Percentiles rank a stretch among this genome's conserved stretches.
phyloP scores from a whole-genome alignment of 345 rosid genomes.

The Kandelia obovata region DNA sequence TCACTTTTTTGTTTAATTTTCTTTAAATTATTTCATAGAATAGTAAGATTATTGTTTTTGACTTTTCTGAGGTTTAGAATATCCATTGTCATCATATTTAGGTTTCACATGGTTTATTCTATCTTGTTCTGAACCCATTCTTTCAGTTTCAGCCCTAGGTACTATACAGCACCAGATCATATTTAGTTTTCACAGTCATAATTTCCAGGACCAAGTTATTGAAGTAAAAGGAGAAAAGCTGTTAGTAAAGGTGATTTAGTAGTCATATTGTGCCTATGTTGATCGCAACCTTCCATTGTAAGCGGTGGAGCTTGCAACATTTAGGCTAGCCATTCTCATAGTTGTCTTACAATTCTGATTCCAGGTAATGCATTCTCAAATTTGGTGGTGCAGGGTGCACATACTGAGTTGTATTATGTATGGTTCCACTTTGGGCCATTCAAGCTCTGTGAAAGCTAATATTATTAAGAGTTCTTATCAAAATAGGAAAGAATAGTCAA shows the following conservation, averaged over 20 bases:
- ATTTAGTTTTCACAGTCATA: too few relatives aligned
- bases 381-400: too few relatives aligned
- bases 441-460: not conserved
- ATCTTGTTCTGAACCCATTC: not conserved
- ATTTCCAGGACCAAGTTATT: too few relatives aligned
- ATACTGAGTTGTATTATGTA: too few relatives aligned
- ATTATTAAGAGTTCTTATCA: not conserved
- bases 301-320: too few relatives aligned
- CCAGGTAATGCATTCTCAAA: too few relatives aligned
- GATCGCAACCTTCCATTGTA: not conserved
- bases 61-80: conserved; percentile 5
- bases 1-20: not conserved
- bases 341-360: too few relatives aligned
- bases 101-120: not conserved
- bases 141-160: too few relatives aligned
- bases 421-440: too few relatives aligned
- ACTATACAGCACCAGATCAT: too few relatives aligned
- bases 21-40: not conserved
- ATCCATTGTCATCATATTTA: not conserved
- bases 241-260: not conserved
- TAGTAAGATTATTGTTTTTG: conserved; percentile 7
- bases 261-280: not conserved
- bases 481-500: conserved; percentile 1
- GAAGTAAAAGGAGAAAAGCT: too few relatives aligned
- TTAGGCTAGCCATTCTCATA: not conserved